Conservation (phyloP, 2,329 filamentous ascomycete species). For the Thelonectria blattea region DNA sequence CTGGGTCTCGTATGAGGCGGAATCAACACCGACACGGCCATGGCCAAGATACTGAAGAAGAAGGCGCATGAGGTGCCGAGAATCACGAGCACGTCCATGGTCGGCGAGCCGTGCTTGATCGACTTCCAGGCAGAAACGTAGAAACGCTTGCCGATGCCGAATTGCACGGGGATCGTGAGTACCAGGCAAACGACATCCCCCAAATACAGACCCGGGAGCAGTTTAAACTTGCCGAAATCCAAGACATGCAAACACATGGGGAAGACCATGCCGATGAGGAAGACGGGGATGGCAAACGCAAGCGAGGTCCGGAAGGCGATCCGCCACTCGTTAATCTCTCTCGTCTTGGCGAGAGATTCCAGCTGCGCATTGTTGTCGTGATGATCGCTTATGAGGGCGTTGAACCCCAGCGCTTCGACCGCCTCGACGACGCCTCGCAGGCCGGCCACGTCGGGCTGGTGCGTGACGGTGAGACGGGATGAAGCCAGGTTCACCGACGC, state of each 20-base stretch:
- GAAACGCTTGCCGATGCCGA: slow-evolving; percentile 93
- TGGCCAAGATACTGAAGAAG: slow-evolving; percentile 89
- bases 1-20: slow-evolving; percentile 79
- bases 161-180: slow-evolving; percentile 92
- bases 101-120: slow-evolving; percentile 86
- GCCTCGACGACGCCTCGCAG: slow-evolving; percentile 82
- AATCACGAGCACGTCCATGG: slow-evolving; percentile 97
- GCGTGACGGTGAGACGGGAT: slow-evolving; percentile 74
- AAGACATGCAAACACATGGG: slow-evolving; percentile 81
- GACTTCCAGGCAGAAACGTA: slow-evolving; percentile 95
- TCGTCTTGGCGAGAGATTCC: slow-evolving; percentile 93
- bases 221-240: slow-evolving; percentile 74
- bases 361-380: slow-evolving; percentile 97
- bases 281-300: slow-evolving; percentile 86
- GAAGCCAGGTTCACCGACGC: slow-evolving; percentile 76
- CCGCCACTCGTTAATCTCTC: slow-evolving; percentile 93
- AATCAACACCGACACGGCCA: slow-evolving; percentile 80
- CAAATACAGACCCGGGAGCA: slow-evolving; percentile 80
- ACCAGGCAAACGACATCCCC: slow-evolving; percentile 84
- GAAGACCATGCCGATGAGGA: slow-evolving; percentile 90
- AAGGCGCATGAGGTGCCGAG: slow-evolving; percentile 94
- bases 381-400: slow-evolving; percentile 86
- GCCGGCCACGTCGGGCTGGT: slow-evolving; percentile 74
- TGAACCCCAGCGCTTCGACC: slow-evolving; percentile 83
- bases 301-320: slow-evolving; percentile 79